These are phyloP conservation scores for Barbarea vulgaris DNA, from an alignment of 345 rosid species.

Conservation along the genomic window DNA sequence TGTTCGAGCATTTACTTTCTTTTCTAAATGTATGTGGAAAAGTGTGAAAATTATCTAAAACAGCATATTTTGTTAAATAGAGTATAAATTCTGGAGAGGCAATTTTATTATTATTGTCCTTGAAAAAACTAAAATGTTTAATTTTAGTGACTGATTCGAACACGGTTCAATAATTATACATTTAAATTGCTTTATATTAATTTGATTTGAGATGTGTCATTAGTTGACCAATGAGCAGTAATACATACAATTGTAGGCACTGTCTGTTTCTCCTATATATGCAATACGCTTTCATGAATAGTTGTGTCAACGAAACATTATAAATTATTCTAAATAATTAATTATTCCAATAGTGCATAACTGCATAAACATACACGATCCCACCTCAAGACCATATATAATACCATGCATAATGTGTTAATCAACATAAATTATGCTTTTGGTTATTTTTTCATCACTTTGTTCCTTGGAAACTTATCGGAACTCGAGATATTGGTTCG, in stretches of 20 bases:
- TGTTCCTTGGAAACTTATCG: too few relatives aligned
- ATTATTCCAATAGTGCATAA: conserved; percentile 1
- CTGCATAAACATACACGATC: conserved; percentile 22
- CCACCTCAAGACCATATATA: background rate
- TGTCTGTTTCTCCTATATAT: background rate
- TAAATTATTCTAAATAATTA: background rate
- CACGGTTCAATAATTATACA: background rate
- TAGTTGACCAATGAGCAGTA: conserved; percentile 35
- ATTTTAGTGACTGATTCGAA: background rate
- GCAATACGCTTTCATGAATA: conserved; percentile 15
- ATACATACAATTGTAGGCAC: conserved; percentile 7
- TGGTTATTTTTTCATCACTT: too few relatives aligned
- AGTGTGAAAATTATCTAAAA: background rate
- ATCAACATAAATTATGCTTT: background rate
- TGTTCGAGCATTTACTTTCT: background rate
- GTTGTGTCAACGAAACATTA: conserved; percentile 15
- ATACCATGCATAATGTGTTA: background rate
- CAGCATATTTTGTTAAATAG: background rate
- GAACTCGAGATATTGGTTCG: too few relatives aligned
- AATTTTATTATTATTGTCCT: background rate
- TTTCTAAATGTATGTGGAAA: background rate
- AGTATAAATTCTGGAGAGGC: background rate
- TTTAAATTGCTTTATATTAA: conserved; percentile 6
- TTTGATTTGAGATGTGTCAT: conserved; percentile 23
- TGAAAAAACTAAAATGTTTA: background rate